phyloP scores from a whole-genome alignment of 441 rosid species.

The Jatropha multifida region DNA sequence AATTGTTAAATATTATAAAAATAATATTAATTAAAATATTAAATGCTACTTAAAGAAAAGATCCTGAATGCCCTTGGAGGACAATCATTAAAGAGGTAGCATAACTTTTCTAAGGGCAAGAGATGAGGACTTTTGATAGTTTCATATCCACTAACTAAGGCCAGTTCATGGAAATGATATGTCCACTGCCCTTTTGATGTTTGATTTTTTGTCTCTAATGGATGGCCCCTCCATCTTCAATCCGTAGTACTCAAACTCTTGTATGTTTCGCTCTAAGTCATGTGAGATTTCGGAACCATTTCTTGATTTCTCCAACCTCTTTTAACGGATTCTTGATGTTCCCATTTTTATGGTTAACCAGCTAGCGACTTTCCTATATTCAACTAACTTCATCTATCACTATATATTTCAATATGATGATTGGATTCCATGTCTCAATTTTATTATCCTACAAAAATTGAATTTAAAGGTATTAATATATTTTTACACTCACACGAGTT shows the following conservation, averaged over 20 bases:
- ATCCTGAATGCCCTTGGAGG: conserved; percentile 15
- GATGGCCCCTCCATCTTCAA: not conserved
- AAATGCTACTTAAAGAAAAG: no score
- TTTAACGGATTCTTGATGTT: no score
- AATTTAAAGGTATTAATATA: no score
- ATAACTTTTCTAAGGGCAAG: conserved; percentile 8
- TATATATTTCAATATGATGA: no score
- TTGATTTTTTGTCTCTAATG: not conserved
- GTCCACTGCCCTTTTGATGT: conserved; percentile 5
- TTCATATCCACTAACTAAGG: conserved; percentile 18
- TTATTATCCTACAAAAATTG: no score
- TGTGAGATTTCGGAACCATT: not conserved
- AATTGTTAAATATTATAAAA: not conserved
- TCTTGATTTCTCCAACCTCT: not conserved
- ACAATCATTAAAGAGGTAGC: conserved; percentile 12
- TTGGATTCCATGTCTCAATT: no score
- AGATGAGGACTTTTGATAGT: conserved; percentile 16
- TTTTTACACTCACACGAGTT: no score
- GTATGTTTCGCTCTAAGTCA: not conserved
- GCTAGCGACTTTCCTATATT: not conserved
- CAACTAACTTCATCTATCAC: no score
- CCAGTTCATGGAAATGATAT: conserved; percentile 22
- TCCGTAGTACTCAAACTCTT: not conserved
- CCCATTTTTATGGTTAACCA: not conserved
- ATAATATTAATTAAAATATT: not conserved